Base-by-base conservation (phyloP, 495 filamentous ascomycete species). In the Clohesyomyces aquaticus region DNA sequence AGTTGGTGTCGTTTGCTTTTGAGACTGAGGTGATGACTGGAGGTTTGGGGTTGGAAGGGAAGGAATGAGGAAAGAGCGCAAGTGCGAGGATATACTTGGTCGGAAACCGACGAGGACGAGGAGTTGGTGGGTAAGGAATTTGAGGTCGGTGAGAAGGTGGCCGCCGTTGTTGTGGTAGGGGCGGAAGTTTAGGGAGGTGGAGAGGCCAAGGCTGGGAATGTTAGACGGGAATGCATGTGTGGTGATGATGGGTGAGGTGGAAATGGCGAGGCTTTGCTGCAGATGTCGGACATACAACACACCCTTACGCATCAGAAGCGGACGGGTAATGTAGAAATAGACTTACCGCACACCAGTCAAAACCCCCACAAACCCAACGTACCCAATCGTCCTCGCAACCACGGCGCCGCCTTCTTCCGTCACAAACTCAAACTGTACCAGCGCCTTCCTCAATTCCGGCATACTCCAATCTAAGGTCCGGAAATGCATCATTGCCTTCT, bases 401-500 rank as follows among this genome's bases (percentile, higher is more conserved):
- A 86, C 78, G 1, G 55, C 35, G 22, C 73, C 74, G 3, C 64
- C 65, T 4, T 58, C 21, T 16, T 72, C 67, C 1, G 72, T 58
- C 19, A 83, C 74, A 68, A 80, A 88, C 47, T 89, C 84, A 28
- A 88, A 74, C 41, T 81, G 78, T 4, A 88, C 82, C 27, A 87
- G 70, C 28, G 87, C 59, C 21, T 78, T 72, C 19, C 87, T 77
- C 27, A 88, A 71, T 12, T 71, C 67, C 61, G 86, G 80, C 86
- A 89, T 88, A 0, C 76, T 82, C 86, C 86, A 89, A 66, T 89
- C 87, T 49, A 89, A 71, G 2, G 85, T 87, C 9, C 87, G 75
- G 65, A 88, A 89, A 72, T 88, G 87, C 62, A 87, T 62, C 78
- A 88, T 82, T 48, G 55, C 23, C 70, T 46, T 0, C 61, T 55